Percentiles rank a stretch among this genome's conserved stretches.
phyloP scores from a whole-genome alignment of 345 rosid species.

The Pseudoturritis turrita region DNA sequence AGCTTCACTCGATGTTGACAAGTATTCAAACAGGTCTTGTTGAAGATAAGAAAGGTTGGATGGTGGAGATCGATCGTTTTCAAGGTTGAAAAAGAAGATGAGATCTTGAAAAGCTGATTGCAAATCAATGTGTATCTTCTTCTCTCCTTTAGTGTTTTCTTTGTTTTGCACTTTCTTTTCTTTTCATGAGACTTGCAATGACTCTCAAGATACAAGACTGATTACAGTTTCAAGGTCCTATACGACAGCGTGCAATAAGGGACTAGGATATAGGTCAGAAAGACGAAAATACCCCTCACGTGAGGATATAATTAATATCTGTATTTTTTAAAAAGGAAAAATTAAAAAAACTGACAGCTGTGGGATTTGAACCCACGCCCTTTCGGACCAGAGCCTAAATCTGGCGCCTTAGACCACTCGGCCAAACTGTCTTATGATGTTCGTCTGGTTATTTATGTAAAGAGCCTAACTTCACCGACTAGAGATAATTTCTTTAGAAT shows the following conservation, averaged over 20 bases:
- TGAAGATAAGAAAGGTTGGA: slow-evolving; percentile 34
- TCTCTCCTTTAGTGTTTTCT: not conserved
- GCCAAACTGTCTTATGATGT: slow-evolving; percentile 88
- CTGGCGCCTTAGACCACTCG: slow-evolving; percentile 99
- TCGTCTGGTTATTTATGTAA: too few relatives aligned
- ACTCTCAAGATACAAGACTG: too few relatives aligned
- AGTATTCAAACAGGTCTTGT: slow-evolving; percentile 30
- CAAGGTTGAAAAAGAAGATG: not conserved
- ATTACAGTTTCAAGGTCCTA: too few relatives aligned
- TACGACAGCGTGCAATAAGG: too few relatives aligned
- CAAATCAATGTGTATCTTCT: not conserved
- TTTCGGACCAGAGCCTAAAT: slow-evolving; percentile 99
- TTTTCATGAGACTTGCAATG: not conserved
- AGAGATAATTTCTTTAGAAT: too few relatives aligned
- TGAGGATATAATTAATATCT: too few relatives aligned
- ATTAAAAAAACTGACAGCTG: too few relatives aligned
- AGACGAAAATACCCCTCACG: too few relatives aligned
- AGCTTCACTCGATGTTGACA: slow-evolving; percentile 30
- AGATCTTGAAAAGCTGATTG: not conserved
- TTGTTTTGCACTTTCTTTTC: not conserved
- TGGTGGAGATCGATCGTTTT: slow-evolving; percentile 19
- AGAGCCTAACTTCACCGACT: too few relatives aligned
- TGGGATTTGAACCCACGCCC: slow-evolving; percentile 99
- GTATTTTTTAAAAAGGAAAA: too few relatives aligned
- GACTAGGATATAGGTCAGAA: too few relatives aligned